Conservation (phyloP, 2,329 filamentous ascomycete species). For the Phyllosticta ampelicida region DNA sequence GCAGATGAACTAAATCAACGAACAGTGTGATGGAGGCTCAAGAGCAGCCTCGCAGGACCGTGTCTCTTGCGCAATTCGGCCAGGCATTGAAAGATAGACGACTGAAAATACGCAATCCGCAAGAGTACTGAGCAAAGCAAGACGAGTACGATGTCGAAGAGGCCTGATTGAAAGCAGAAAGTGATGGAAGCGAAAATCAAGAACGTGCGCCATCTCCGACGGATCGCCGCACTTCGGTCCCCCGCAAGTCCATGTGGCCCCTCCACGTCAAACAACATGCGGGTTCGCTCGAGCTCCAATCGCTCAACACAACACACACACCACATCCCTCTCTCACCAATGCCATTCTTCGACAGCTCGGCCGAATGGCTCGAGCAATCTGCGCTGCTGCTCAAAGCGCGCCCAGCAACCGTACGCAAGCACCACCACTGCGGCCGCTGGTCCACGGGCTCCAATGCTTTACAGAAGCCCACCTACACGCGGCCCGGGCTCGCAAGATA, state of each 20-base stretch:
- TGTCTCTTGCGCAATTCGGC: too few species aligned
- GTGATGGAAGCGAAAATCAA: background rate
- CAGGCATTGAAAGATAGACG: too few species aligned
- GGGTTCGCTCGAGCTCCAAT: background rate
- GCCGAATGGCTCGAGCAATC: slow-evolving; percentile 91
- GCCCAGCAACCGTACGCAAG: slow-evolving; percentile 63
- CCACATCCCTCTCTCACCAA: slow-evolving; percentile 27
- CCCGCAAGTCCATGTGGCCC: background rate
- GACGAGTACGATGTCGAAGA: background rate
- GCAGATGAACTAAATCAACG: too few species aligned
- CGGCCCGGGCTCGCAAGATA: background rate
- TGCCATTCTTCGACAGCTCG: slow-evolving; percentile 73
- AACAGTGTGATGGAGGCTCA: too few species aligned
- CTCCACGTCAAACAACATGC: background rate
- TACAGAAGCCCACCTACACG: too few species aligned
- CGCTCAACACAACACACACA: background rate
- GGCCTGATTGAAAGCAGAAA: background rate
- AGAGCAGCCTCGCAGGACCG: too few species aligned
- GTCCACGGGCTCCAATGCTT: too few species aligned
- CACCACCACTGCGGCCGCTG: background rate
- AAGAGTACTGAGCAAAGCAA: background rate
- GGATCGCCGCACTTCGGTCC: background rate
- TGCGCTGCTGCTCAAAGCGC: slow-evolving; percentile 70
- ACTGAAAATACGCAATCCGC: background rate
- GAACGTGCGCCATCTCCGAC: background rate